Percentiles rank a stretch among this genome's conserved stretches.
Evolutionary conservation across 257 asterid species (phyloP).

Genomic region (Solanum chiquidenum): DNA sequence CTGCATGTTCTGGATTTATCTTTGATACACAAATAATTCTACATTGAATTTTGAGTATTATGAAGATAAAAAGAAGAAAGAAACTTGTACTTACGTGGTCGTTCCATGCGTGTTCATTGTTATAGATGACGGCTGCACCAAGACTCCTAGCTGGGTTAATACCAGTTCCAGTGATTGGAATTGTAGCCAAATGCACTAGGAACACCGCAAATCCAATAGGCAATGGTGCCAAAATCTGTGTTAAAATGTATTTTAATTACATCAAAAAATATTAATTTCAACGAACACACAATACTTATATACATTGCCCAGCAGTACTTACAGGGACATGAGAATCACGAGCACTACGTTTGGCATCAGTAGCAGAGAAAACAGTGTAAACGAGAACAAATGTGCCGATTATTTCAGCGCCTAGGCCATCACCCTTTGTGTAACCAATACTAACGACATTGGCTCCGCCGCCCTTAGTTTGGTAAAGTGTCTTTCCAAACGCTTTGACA

Average conservation of each 20-base stretch:
- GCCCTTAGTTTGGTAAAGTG: slow-evolving; percentile 5
- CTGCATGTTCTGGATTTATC: background rate
- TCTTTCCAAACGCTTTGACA: slow-evolving; percentile 19
- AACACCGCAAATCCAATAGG: slow-evolving; percentile 34
- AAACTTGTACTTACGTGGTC: slow-evolving; percentile 9
- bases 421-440: slow-evolving; percentile 26
- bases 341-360: slow-evolving; percentile 31
- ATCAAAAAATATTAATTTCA: background rate
- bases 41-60: no score
- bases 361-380: slow-evolving; percentile 34
- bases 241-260: background rate
- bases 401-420: slow-evolving; percentile 32
- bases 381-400: slow-evolving; percentile 28
- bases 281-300: background rate
- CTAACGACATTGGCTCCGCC: slow-evolving; percentile 27
- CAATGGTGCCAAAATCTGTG: slow-evolving; percentile 15
- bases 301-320: background rate
- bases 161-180: slow-evolving; percentile 29
- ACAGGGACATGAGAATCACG: slow-evolving; percentile 37
- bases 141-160: slow-evolving; percentile 32
- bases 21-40: background rate
- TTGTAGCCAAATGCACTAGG: slow-evolving; percentile 29
- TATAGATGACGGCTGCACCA: slow-evolving; percentile 26
- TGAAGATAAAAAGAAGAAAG: background rate
- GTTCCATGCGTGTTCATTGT: slow-evolving; percentile 16